Evolutionary conservation across 495 filamentous ascomycete species (phyloP).

Genomic region (Neurospora sp.): DNA sequence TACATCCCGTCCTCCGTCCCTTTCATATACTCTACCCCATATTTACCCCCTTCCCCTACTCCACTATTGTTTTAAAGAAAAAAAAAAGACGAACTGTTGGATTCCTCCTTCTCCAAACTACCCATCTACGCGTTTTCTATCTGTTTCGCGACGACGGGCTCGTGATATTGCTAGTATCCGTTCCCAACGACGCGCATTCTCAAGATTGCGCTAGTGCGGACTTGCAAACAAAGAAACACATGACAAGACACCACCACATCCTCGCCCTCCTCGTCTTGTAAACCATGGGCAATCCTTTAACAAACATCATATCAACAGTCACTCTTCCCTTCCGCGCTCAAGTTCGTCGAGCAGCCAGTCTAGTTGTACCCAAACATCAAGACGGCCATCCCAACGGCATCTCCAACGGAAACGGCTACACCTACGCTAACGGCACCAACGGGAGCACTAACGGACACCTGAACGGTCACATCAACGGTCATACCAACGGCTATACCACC

Average conservation of each 20-base stretch:
- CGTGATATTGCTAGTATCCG: not conserved
- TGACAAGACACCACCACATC: not conserved
- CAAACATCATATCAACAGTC: not conserved
- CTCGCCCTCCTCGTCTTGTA: not conserved
- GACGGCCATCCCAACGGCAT: not conserved
- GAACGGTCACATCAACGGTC: not conserved
- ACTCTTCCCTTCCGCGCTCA: not conserved
- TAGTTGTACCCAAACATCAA: not conserved
- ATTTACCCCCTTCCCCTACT: not conserved
- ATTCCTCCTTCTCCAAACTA: not conserved
- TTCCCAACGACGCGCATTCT: not conserved
- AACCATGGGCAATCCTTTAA: not conserved
- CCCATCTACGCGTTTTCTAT: not conserved
- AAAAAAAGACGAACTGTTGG: not conserved
- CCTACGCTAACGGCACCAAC: not conserved
- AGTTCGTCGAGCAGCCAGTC: not conserved
- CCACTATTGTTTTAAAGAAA: not conserved
- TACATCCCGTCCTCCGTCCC: not conserved
- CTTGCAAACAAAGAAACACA: not conserved
- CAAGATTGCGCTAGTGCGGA: not conserved
- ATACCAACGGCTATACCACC: not conserved
- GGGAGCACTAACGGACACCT: not conserved
- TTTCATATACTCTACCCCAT: not conserved
- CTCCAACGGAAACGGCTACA: not conserved
- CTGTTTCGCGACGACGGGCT: not conserved